Evolutionary conservation across 192 early-diverging fungal genomes (phyloP).

Genomic region (Backusella morwellensis): DNA sequence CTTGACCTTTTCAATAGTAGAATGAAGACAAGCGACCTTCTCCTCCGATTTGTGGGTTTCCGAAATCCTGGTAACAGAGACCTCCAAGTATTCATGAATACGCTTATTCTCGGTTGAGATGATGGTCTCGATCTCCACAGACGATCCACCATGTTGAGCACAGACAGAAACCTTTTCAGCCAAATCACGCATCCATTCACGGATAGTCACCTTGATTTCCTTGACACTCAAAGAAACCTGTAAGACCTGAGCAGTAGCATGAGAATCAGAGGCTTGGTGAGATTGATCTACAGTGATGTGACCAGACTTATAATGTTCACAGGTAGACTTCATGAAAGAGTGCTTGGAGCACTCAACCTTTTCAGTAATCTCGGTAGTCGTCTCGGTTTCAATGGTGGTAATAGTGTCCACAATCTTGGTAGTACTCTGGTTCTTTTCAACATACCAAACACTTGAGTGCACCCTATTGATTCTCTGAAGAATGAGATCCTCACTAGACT

Average conservation of each 20-base stretch:
- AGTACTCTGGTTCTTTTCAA: neutral
- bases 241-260: neutral
- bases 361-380: neutral
- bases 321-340: neutral
- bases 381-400: constrained; percentile 5
- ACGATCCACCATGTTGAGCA: neutral
- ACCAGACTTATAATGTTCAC: neutral
- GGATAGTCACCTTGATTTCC: constrained; percentile 16
- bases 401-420: neutral
- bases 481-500: neutral
- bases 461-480: constrained; percentile 3
- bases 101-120: constrained; percentile 1
- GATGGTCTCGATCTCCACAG: constrained; percentile 7
- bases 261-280: neutral
- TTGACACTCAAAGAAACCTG: constrained; percentile 8
- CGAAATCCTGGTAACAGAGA: constrained; percentile 9
- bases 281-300: neutral
- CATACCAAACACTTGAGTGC: constrained; percentile 8
- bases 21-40: neutral
- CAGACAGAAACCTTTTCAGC: constrained; percentile 15
- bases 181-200: constrained; percentile 8
- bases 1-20: constrained; percentile 11
- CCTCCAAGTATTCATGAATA: constrained; percentile 4
- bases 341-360: constrained; percentile 7
- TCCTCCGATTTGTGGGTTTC: constrained; percentile 10